Evolutionary conservation across 78 protist genomes (phyloP).

Genomic region (Dictyostelium purpureum): DNA sequence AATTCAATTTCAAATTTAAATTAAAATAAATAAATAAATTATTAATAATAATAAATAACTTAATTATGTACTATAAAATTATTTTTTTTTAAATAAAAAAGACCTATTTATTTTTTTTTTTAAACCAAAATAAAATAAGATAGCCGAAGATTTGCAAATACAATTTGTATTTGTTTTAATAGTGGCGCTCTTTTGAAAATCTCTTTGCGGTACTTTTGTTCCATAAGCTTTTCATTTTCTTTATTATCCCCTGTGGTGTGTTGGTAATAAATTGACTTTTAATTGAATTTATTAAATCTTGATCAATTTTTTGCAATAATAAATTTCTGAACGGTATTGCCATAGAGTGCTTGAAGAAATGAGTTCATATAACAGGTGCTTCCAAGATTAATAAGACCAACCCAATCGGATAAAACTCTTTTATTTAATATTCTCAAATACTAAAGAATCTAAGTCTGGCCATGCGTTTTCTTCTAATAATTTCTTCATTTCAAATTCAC

Average conservation of each 20-base stretch:
- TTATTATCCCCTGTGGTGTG: background rate
- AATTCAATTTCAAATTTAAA: too few relatives aligned
- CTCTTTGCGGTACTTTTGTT: background rate
- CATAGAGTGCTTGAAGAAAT: constrained; percentile 52
- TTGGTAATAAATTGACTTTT: too few relatives aligned
- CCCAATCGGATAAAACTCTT: constrained; percentile 2
- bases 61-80: too few relatives aligned
- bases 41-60: too few relatives aligned
- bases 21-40: too few relatives aligned
- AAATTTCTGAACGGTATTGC: constrained; percentile 16
- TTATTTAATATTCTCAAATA: background rate
- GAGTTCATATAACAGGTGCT: constrained; percentile 77
- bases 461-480: background rate
- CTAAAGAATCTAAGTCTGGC: background rate
- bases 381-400: constrained; percentile 68
- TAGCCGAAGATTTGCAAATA: constrained; percentile 2
- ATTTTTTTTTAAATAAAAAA: too few relatives aligned
- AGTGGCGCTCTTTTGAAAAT: background rate
- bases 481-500: constrained; percentile 10
- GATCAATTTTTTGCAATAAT: background rate
- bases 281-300: background rate
- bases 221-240: background rate
- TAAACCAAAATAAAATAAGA: too few relatives aligned
- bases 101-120: too few relatives aligned
- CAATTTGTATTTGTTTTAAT: constrained; percentile 15